phyloP scores from a whole-genome alignment of 192 early-diverging fungal genomes.

The Irineochytrium annulatum region DNA sequence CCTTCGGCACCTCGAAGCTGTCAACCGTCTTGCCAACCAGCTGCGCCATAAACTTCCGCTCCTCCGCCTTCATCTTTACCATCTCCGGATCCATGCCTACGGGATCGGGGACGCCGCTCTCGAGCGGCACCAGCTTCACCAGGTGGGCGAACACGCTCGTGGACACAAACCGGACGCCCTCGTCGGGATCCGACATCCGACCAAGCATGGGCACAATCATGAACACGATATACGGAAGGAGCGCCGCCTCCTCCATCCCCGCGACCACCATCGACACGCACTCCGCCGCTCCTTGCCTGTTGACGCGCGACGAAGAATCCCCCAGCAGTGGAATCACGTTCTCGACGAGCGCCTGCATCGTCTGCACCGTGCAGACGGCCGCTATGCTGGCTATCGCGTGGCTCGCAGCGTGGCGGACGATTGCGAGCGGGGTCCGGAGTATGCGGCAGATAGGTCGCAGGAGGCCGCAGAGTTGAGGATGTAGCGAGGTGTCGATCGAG shows the following conservation, averaged over 20 bases:
- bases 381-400: slow-evolving; percentile 72
- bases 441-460: slow-evolving; percentile 63
- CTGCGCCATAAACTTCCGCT: slow-evolving; percentile 91
- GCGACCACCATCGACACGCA: slow-evolving; percentile 76
- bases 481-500: slow-evolving; percentile 46
- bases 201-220: slow-evolving; percentile 93
- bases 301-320: slow-evolving; percentile 57
- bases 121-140: slow-evolving; percentile 92
- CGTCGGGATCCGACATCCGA: slow-evolving; percentile 94
- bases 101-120: slow-evolving; percentile 92
- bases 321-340: slow-evolving; percentile 72
- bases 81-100: slow-evolving; percentile 77
- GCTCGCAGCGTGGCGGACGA: slow-evolving; percentile 76
- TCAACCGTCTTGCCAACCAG: slow-evolving; percentile 87
- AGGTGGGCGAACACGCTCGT: slow-evolving; percentile 95
- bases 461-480: slow-evolving; percentile 50
- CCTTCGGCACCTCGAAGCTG: slow-evolving; percentile 78
- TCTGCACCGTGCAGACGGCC: slow-evolving; percentile 57
- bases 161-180: slow-evolving; percentile 79
- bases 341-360: slow-evolving; percentile 80
- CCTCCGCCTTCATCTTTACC: slow-evolving; percentile 75
- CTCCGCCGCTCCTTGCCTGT: slow-evolving; percentile 89
- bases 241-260: slow-evolving; percentile 62
- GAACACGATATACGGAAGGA: slow-evolving; percentile 96
- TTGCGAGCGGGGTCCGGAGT: slow-evolving; percentile 62